phyloP scores from a whole-genome alignment of 164 flowering plant genomes.

The Annona squamosa region DNA sequence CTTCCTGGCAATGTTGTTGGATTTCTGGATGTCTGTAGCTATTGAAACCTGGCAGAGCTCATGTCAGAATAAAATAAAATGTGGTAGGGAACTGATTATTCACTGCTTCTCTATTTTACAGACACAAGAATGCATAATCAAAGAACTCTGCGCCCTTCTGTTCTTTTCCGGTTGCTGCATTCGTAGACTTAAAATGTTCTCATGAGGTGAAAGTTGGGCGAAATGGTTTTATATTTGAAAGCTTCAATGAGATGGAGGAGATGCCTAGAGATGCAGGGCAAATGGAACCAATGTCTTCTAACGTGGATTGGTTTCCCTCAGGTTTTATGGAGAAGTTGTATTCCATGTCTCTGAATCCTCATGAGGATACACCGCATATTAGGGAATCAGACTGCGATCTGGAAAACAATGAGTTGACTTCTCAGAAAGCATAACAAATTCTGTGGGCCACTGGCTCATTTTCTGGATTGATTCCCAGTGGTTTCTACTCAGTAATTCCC shows the following conservation, averaged over 20 bases:
- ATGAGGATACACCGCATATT: slow-evolving; percentile 34
- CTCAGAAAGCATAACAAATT: slow-evolving; percentile 65
- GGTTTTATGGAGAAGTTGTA: slow-evolving; percentile 64
- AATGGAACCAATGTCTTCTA: slow-evolving; percentile 56
- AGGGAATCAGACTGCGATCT: slow-evolving; percentile 27
- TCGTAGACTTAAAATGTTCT: slow-evolving; percentile 15
- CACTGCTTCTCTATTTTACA: slow-evolving; percentile 9
- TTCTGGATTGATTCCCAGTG: slow-evolving; percentile 84
- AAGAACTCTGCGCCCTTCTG: slow-evolving; percentile 5
- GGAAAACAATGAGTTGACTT: slow-evolving; percentile 45
- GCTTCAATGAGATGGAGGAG: slow-evolving; percentile 68
- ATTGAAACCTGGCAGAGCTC: background rate
- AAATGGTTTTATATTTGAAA: slow-evolving; percentile 50
- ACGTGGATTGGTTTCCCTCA: slow-evolving; percentile 69
- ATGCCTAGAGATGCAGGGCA: slow-evolving; percentile 59
- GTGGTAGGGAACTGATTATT: background rate
- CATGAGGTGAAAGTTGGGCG: slow-evolving; percentile 47
- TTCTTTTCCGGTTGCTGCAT: slow-evolving; percentile 3
- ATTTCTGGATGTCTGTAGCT: background rate
- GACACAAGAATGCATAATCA: slow-evolving; percentile 9
- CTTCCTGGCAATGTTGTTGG: background rate
- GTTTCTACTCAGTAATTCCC: slow-evolving; percentile 83
- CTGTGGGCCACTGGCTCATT: slow-evolving; percentile 83
- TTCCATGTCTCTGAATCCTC: slow-evolving; percentile 62
- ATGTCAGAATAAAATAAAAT: background rate